Evolutionary conservation across 495 filamentous ascomycete species (phyloP).

Genomic region (Glutinoglossum americanum): DNA sequence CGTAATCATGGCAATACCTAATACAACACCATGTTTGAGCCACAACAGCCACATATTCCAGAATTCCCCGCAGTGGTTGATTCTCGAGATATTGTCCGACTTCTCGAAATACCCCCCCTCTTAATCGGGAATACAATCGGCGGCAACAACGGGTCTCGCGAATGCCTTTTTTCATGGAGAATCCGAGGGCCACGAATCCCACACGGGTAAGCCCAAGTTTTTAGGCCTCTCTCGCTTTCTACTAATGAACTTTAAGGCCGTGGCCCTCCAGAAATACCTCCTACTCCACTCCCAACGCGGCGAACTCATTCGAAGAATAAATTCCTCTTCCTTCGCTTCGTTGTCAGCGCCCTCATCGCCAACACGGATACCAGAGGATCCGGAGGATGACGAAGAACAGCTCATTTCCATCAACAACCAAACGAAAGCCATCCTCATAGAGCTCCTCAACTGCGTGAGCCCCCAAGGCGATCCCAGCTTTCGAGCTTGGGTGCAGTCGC

Average conservation of each 20-base stretch:
- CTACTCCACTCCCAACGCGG: constrained; percentile 33
- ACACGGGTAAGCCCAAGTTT: constrained; percentile 4
- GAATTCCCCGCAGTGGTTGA: neutral
- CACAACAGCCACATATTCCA: neutral
- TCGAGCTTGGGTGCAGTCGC: constrained; percentile 37
- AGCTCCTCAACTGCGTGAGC: constrained; percentile 43
- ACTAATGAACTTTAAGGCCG: constrained; percentile 11
- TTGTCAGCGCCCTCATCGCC: constrained; percentile 6
- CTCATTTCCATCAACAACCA: constrained; percentile 38
- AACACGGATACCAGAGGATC: constrained; percentile 12
- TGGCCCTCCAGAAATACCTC: constrained; percentile 33
- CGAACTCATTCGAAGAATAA: constrained; percentile 25
- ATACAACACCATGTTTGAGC: neutral
- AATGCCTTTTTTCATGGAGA: constrained; percentile 5
- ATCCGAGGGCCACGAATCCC: constrained; percentile 2
- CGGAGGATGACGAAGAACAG: constrained; percentile 28
- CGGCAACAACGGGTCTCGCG: too few relatives aligned
- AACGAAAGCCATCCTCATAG: constrained; percentile 42
- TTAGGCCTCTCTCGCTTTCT: neutral
- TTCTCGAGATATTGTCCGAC: too few relatives aligned
- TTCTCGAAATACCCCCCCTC: too few relatives aligned
- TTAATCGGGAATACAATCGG: neutral
- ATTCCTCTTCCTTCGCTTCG: constrained; percentile 11
- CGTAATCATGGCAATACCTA: too few relatives aligned
- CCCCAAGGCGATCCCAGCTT: constrained; percentile 30